Base-by-base conservation (phyloP, 768 basidiomycete species). In the Suillus clintonianus region DNA sequence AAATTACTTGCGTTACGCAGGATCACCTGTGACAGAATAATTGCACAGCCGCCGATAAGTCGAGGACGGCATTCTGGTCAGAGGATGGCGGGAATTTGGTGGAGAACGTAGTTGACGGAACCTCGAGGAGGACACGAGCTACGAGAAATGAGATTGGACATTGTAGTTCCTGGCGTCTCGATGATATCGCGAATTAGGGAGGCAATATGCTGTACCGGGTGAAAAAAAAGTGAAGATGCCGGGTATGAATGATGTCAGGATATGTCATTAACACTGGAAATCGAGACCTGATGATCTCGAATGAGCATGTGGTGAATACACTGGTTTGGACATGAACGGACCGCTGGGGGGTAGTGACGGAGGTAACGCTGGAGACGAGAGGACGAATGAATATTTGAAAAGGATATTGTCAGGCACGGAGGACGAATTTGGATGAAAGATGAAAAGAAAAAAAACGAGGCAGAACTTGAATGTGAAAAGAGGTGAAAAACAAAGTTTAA, bases 111-210 rank as follows among this genome's bases (percentile, higher is more conserved):
- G 34, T 27, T 27, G 19, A 53, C 17, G 51, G 19, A 41, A 41
- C 56, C 56, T 57, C 56, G 56, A 57, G 56, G 56, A 57, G 10
- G 56, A 19, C 56, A 57, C 56, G 56, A 57, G 39, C 37, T 30
- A 41, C 9, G 15, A 15, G 14, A 39, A 39, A 27, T 57, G 17
- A 41, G 24, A 39, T 57, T 57, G 39, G 39, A 57, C 39, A 57
- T 39, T 13, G 36, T 57, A 19, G 24, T 39, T 57, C 39, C 36
- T 39, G 34, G 37, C 55, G 55, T 24, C 37, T 56, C 0, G 36
- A 27, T n/a, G 13, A 22, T 22, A 14, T n/a, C 8, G 34, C 34
- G 22, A 37, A 37, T 37, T 55, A 37, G 54, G 36, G 36, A 55
- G 36, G 22, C 13, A 17, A 24, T 39, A 27, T 37, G 55, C 56